A percentile compares a stretch with the other conserved stretches of the same genome.
Conservation (phyloP, 768 basidiomycete genomes). For the Russula earlei region DNA sequence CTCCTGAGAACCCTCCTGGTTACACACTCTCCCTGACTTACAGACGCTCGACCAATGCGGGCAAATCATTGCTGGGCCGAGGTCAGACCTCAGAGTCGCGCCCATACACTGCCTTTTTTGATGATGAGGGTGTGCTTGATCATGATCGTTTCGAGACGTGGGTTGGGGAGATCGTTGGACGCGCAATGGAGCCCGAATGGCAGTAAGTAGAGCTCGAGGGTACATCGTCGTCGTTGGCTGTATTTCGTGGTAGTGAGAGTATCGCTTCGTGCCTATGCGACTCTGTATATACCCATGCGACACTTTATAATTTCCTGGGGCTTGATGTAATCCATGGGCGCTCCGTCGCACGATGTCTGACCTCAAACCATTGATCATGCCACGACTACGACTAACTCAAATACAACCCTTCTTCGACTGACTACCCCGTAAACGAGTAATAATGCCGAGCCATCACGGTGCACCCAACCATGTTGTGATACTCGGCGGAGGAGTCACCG, state of each 20-base stretch:
- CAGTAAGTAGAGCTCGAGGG: constrained; percentile 17
- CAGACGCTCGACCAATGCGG: constrained; percentile 71
- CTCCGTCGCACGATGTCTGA: not conserved
- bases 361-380: no score
- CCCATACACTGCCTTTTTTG: constrained; percentile 69
- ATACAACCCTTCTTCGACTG: not conserved
- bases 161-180: constrained; percentile 66
- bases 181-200: constrained; percentile 53
- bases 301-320: not conserved
- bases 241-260: not conserved
- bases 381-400: no score
- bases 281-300: constrained; percentile 1
- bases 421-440: not conserved
- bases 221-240: constrained; percentile 11
- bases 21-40: constrained; percentile 63
- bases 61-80: constrained; percentile 75
- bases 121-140: constrained; percentile 70
- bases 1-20: constrained; percentile 44
- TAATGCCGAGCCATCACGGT: not conserved
- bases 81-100: constrained; percentile 49
- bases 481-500: constrained; percentile 74
- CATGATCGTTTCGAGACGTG: constrained; percentile 67
- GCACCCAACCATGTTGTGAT: constrained; percentile 41
- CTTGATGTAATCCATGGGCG: not conserved
- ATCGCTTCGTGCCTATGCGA: not conserved